phyloP scores from a whole-genome alignment of 1,284 basidiomycete species.

The Porogramme epimiltina region DNA sequence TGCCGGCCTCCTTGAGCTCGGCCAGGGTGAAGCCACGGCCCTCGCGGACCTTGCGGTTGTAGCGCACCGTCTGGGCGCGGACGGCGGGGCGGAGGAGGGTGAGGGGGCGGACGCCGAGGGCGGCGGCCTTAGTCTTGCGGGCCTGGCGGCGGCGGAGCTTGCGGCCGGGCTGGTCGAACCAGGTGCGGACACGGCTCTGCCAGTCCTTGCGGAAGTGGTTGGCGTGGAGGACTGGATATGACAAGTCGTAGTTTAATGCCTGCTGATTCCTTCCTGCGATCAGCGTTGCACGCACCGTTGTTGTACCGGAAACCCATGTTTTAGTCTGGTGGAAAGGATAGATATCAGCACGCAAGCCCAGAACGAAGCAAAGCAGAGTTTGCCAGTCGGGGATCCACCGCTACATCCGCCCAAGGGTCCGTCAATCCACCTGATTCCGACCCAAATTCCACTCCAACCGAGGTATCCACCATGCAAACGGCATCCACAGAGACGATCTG shows the following conservation, averaged over 20 bases:
- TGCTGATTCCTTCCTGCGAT: not conserved
- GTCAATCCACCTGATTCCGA: constrained; percentile 36
- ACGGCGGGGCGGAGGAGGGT: constrained; percentile 95
- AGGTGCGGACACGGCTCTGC: constrained; percentile 92
- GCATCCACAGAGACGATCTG: constrained; percentile 19
- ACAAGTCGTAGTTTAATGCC: constrained; percentile 15
- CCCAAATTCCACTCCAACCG: constrained; percentile 19
- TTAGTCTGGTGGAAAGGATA: constrained; percentile 27
- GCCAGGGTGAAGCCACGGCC: constrained; percentile 96
- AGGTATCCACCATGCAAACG: constrained; percentile 17
- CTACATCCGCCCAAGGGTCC: constrained; percentile 32
- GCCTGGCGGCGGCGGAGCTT: constrained; percentile 96
- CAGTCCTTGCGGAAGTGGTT: constrained; percentile 99
- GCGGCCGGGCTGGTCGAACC: constrained; percentile 99
- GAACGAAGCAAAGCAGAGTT: constrained; percentile 2
- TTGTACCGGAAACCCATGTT: constrained; percentile 81
- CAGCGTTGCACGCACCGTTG: constrained; percentile 58
- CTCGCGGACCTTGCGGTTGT: constrained; percentile 98
- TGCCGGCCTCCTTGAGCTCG: constrained; percentile 95
- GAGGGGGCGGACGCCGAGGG: constrained; percentile 92
- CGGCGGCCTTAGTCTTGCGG: constrained; percentile 90
- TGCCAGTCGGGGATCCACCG: constrained; percentile 16
- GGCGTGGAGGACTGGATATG: constrained; percentile 73
- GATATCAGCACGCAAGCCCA: constrained; percentile 20
- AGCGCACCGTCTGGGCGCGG: constrained; percentile 94